Evolutionary conservation across 2,329 filamentous ascomycete genomes (phyloP).

Genomic region (Stagonosporopsis rhizophila): DNA sequence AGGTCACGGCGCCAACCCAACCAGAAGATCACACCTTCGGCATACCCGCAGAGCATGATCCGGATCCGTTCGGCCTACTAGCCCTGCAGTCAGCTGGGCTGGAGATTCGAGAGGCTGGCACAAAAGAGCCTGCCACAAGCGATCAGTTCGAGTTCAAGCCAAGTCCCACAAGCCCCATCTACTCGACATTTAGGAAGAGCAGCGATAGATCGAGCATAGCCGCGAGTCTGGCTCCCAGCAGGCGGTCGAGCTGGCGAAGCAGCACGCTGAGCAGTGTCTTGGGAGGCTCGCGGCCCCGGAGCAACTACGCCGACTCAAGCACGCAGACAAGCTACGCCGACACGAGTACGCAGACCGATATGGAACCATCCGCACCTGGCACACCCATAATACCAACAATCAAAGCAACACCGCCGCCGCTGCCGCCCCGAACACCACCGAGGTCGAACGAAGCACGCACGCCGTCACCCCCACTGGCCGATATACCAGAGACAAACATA

Average conservation of each 20-base stretch:
- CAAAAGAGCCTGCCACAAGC: constrained; percentile 73
- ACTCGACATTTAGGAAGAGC: constrained; percentile 70
- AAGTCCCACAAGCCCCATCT: constrained; percentile 75
- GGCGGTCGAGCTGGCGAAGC: constrained; percentile 73
- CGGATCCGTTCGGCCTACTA: constrained; percentile 89
- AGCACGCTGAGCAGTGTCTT: constrained; percentile 70
- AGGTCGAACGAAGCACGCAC: constrained; percentile 19
- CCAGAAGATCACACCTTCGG: constrained; percentile 67
- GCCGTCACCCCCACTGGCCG: constrained; percentile 36
- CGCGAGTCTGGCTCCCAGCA: constrained; percentile 45
- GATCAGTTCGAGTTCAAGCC: constrained; percentile 85
- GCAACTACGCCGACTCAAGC: constrained; percentile 53
- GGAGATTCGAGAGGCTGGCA: constrained; percentile 89
- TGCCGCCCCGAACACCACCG: constrained; percentile 33
- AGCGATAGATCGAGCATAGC: constrained; percentile 67
- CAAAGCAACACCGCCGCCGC: constrained; percentile 26
- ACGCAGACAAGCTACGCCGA: constrained; percentile 52
- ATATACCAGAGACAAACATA: constrained; percentile 45
- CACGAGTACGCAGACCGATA: constrained; percentile 66
- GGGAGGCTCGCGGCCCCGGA: constrained; percentile 65
- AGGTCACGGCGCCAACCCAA: constrained; percentile 53
- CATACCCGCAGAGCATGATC: constrained; percentile 78
- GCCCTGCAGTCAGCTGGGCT: constrained; percentile 90
- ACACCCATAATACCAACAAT: constrained; percentile 14
- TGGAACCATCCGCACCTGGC: constrained; percentile 43